A percentile compares a stretch with the other conserved stretches of the same genome.
Conservation (phyloP, 2,329 filamentous ascomycete species). For the Chrysoporthe puriensis region DNA sequence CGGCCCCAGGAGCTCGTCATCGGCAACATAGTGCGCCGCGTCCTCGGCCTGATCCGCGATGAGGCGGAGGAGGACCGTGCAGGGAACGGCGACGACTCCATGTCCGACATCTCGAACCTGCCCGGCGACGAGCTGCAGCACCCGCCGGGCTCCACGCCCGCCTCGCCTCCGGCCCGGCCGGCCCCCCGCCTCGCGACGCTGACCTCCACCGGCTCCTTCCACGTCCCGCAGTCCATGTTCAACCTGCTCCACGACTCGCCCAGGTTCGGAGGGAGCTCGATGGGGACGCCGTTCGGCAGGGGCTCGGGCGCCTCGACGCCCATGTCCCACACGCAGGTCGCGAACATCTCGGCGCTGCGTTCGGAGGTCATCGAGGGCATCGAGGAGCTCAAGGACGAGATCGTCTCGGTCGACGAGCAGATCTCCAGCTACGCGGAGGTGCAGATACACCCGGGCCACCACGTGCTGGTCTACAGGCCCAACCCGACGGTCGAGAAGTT, state of each 20-base stretch:
- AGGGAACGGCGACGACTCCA: slow-evolving; percentile 62
- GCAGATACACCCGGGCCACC: slow-evolving; percentile 91
- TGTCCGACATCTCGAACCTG: slow-evolving; percentile 47
- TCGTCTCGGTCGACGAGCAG: slow-evolving; percentile 89
- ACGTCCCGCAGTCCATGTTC: slow-evolving; percentile 78
- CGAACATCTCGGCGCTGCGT: slow-evolving; percentile 70
- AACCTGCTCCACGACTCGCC: slow-evolving; percentile 79
- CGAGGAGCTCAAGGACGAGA: slow-evolving; percentile 93
- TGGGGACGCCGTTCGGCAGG: slow-evolving; percentile 53
- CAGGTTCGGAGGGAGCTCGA: slow-evolving; percentile 45
- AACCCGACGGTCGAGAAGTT: slow-evolving; percentile 89
- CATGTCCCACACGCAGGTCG: slow-evolving; percentile 40
- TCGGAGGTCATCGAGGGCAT: slow-evolving; percentile 94
- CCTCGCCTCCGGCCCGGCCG: slow-evolving; percentile 20
- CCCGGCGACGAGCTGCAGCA: slow-evolving; percentile 26
- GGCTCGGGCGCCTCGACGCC: slow-evolving; percentile 42
- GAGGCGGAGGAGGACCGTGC: slow-evolving; percentile 83
- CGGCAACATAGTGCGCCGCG: slow-evolving; percentile 89
- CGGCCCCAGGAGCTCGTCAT: slow-evolving; percentile 91
- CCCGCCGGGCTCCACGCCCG: slow-evolving; percentile 19
- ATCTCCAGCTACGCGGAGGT: slow-evolving; percentile 87
- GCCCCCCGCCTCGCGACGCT: slow-evolving; percentile 56
- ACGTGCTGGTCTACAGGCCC: slow-evolving; percentile 86
- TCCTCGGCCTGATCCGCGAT: slow-evolving; percentile 88
- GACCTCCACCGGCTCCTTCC: slow-evolving; percentile 66